These are phyloP conservation scores for Pachysandra terminalis DNA, from an alignment of 164 flowering plant species.

Conservation along the genomic window DNA sequence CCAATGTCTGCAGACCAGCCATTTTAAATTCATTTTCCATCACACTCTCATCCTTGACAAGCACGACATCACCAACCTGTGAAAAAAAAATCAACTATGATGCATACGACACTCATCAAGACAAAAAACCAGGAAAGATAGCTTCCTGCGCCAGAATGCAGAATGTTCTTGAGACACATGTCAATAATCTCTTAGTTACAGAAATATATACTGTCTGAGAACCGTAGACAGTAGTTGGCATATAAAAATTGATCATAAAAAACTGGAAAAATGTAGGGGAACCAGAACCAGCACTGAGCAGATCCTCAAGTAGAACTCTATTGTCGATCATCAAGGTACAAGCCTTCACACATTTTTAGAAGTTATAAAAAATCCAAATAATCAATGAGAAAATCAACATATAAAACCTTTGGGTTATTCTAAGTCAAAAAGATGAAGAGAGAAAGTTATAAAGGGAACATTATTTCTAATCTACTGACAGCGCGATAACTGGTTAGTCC, in stretches of 20 bases:
- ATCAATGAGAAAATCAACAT: not conserved
- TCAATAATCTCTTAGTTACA: not conserved
- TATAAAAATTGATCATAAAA: no score
- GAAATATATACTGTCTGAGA: not conserved
- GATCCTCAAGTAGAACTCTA: not conserved
- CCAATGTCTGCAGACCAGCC: constrained; percentile 79
- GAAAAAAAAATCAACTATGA: not conserved
- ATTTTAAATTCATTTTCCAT: constrained; percentile 57
- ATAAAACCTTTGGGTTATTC: no score
- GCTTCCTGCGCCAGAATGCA: not conserved
- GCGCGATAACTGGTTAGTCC: not conserved
- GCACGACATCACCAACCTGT: constrained; percentile 88
- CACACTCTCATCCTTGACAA: constrained; percentile 68
- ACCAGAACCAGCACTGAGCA: not conserved
- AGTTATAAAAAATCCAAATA: not conserved
- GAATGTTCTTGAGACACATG: not conserved
- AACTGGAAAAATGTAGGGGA: not conserved
- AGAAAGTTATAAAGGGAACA: no score
- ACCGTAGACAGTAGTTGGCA: not conserved
- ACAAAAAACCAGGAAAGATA: not conserved
- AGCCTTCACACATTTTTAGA: not conserved
- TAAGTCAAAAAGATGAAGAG: no score
- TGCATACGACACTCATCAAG: not conserved
- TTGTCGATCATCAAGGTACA: no score
- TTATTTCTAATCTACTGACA: no score